Base-by-base conservation (phyloP, 2,329 filamentous ascomycete species). In the Emericellopsis atlantica region DNA sequence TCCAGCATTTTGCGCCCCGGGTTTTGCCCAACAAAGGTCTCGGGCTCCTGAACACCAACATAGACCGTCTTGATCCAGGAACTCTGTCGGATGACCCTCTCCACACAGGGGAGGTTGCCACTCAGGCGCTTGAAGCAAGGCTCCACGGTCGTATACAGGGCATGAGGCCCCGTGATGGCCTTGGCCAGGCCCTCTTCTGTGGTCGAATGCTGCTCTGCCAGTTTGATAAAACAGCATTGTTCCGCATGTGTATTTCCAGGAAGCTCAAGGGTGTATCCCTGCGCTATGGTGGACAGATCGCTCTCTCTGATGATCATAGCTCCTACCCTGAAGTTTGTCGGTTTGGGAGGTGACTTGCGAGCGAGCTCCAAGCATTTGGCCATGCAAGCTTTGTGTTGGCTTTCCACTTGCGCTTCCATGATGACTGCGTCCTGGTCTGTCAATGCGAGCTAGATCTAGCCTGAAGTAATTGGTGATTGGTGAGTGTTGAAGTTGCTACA, bases 171-270 rank as follows among this genome's bases (percentile, higher is more conserved):
- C 5, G 48, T 48, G 29, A 62, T 55, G 15, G 49, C 44, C n/a
- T 48, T 43, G 1, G 74, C 62, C 5, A 87, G 68, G 1, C 61
- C 55, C 40, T 75, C 72, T 48, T 83, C 79, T 0, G 68, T 44
- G 0, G 70, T 62, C 2, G 54, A 54, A 42, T 74, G 56, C 46
- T 65, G 51, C 37, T 64, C 52, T 2, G 75, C 67, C 12, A 80
- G 72, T 58, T 98, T 96, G 38, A 80, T 62, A 43, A 98, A 72
- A 54, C 87, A 94, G 59, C 83, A 90, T 64, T 98, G 88, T 57
- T 98, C 92, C 4, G 92, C 92, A 55, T 98, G 92, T 0, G 92
- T 96, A 64, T 98, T 98, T 34, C 90, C 92, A 0, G 79, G 72
- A 4, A 89, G 76, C 60, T 98, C 90, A 44, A 95, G 72, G 0